Percentiles rank a stretch among this genome's conserved stretches.
phyloP scores from a whole-genome alignment of 176 grass and related monocot genomes.

The Aegilops sharonensis region DNA sequence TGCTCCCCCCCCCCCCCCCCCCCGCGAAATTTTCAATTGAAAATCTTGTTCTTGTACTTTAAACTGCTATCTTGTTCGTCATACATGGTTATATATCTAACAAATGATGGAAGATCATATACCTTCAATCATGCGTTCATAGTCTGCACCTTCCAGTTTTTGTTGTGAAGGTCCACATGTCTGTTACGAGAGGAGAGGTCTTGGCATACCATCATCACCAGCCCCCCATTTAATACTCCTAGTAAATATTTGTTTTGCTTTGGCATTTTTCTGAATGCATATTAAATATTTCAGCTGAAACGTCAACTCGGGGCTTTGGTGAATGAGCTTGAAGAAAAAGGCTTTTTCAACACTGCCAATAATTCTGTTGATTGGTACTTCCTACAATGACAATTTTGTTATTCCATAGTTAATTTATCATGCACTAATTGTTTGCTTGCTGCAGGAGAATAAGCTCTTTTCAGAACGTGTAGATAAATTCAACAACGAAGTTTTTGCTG shows the following conservation, averaged over 20 bases:
- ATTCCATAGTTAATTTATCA: neutral
- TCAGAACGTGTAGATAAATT: slow-evolving; percentile 7
- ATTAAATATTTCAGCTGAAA: neutral
- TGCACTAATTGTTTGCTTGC: neutral
- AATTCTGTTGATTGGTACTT: neutral
- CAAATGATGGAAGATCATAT: neutral
- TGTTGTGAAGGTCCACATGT: neutral
- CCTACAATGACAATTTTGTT: neutral
- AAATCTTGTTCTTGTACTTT: neutral
- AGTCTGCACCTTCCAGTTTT: too few species aligned
- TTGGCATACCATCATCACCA: too few species aligned
- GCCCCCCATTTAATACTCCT: neutral
- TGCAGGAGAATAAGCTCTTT: neutral
- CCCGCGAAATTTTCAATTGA: neutral
- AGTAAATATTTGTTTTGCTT: neutral
- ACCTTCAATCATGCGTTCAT: too few species aligned
- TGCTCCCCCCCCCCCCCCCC: too few species aligned
- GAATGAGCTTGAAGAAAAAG: neutral
- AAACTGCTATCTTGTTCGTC: neutral
- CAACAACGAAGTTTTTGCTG: neutral
- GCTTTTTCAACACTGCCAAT: slow-evolving; percentile 14
- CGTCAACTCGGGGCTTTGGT: neutral
- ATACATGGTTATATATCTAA: neutral
- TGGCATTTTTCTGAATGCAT: neutral
- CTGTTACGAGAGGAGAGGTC: neutral